Conservation (phyloP, 2,329 filamentous ascomycete genomes). For the Dendryphion nanum region DNA sequence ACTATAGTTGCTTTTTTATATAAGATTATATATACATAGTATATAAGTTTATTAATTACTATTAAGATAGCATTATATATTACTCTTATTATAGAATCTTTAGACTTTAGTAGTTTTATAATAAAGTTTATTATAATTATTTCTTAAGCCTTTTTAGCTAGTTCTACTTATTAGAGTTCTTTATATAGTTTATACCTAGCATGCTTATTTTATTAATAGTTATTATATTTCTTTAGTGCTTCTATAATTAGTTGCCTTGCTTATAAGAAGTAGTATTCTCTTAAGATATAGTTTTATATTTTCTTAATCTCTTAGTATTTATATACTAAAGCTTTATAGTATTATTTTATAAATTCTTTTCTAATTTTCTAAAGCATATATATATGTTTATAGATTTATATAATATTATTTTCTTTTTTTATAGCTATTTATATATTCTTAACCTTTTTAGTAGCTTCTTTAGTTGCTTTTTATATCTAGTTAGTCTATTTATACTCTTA, state of each 20-base stretch:
- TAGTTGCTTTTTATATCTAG: slow-evolving; percentile 1
- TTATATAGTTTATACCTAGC: slow-evolving; percentile 3
- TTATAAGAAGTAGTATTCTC: neutral
- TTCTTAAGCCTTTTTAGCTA: slow-evolving; percentile 1
- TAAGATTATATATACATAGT: neutral
- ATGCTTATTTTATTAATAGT: slow-evolving; percentile 6
- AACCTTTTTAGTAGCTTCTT: neutral
- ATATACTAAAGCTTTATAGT: slow-evolving; percentile 1
- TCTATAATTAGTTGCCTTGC: neutral
- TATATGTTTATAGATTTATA: neutral
- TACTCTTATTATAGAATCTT: slow-evolving; percentile 1
- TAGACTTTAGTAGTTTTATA: slow-evolving; percentile 5
- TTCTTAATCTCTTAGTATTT: neutral
- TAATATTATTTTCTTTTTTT: neutral
- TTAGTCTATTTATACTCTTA: slow-evolving; percentile 1
- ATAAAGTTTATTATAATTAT: slow-evolving; percentile 6
- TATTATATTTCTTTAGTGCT: slow-evolving; percentile 2
- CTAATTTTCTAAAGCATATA: neutral
- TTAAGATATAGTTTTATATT: neutral
- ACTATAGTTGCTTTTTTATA: neutral
- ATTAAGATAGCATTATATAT: slow-evolving; percentile 1
- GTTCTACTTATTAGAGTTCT: slow-evolving; percentile 6
- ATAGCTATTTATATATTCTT: neutral
- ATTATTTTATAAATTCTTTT: slow-evolving; percentile 1
- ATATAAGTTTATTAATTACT: neutral